Conservation (phyloP, 345 rosid species). For the Eucalyptus victrix region DNA sequence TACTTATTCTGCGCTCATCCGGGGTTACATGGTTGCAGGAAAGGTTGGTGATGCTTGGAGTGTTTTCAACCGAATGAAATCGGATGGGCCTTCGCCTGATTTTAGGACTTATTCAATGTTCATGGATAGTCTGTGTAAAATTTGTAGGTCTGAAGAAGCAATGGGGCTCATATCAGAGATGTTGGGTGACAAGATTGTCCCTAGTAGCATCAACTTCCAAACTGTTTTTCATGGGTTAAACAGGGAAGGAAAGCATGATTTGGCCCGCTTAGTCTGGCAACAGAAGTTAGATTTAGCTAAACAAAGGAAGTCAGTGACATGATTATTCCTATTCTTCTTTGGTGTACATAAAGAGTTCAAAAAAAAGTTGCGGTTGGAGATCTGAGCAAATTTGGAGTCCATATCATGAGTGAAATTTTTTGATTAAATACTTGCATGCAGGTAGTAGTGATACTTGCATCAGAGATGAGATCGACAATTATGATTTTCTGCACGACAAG, state of each 20-base stretch:
- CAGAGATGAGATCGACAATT: not conserved
- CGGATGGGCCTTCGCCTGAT: slow-evolving; percentile 52
- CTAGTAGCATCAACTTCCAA: slow-evolving; percentile 50
- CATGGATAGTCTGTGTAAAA: slow-evolving; percentile 47
- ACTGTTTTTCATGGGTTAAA: slow-evolving; percentile 59
- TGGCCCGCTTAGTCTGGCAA: slow-evolving; percentile 39
- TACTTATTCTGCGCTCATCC: slow-evolving; percentile 62
- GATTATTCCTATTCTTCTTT: not conserved
- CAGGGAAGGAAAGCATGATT: slow-evolving; percentile 59
- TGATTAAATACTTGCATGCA: not conserved
- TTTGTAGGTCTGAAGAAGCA: slow-evolving; percentile 56
- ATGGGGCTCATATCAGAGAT: slow-evolving; percentile 48
- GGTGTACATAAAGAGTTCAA: not conserved
- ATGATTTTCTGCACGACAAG: not conserved
- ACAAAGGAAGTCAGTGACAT: slow-evolving; percentile 28
- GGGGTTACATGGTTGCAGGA: slow-evolving; percentile 48
- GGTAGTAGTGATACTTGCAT: not conserved
- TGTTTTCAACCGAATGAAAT: slow-evolving; percentile 25
- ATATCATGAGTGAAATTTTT: not conserved
- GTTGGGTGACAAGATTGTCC: slow-evolving; percentile 42
- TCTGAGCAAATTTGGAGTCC: not conserved
- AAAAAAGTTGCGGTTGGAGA: not conserved
- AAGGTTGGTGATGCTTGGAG: slow-evolving; percentile 43
- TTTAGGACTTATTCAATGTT: slow-evolving; percentile 64
- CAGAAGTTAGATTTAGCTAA: slow-evolving; percentile 34